Evolutionary conservation across 2,329 filamentous ascomycete species (phyloP), one percentile per base, ranked within the genome.

Genomic region (Colletotrichum graminicola): DNA sequence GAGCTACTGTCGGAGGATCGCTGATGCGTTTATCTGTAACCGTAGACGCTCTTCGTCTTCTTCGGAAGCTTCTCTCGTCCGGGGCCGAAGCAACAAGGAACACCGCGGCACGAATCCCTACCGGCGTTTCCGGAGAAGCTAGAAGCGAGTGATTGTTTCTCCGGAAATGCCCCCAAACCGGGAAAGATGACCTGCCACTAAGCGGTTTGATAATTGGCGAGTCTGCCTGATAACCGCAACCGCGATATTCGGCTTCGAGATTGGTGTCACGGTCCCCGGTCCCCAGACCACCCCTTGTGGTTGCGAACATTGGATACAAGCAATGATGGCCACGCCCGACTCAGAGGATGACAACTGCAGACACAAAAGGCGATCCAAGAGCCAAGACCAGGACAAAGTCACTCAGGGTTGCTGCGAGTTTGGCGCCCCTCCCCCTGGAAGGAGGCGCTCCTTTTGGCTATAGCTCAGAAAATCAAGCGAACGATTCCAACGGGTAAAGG

Each of bases 401-500:
- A 43, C 41, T 52, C 51, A 59, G 59, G 59, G 23, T 54, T 68
- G 59, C 68, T 45, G 68, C 64, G 45, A 60, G 52, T 71, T 57
- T 45, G 47, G 56, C 56, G 67, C 56, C 41, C 16, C 16, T 43
- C 6, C 57, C 32, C 36, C 26, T 18, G n/a, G 23, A n/a, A 39
- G 32, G 11, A 36, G 32, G 21, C 21, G 16, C 32, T 23, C 55
- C 5, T 41, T 36, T 29, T 11, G 55, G 23, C 36, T 14, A 14
- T 14, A 36, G 21, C 52, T 63, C 51, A 51, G 29, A 62, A 49
- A 67, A 51, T 36, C 45, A 41, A 51, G 36, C 47, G 45, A 68
- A 71, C 63, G 59, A 65, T 55, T 41, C 49, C 54, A 68, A 71
- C 59, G 57, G 57, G 57, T 29, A 56, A 59, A 47, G 51, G 68